Conservation (phyloP, 495 filamentous ascomycete species). For the Aspergillus kassunensis region DNA sequence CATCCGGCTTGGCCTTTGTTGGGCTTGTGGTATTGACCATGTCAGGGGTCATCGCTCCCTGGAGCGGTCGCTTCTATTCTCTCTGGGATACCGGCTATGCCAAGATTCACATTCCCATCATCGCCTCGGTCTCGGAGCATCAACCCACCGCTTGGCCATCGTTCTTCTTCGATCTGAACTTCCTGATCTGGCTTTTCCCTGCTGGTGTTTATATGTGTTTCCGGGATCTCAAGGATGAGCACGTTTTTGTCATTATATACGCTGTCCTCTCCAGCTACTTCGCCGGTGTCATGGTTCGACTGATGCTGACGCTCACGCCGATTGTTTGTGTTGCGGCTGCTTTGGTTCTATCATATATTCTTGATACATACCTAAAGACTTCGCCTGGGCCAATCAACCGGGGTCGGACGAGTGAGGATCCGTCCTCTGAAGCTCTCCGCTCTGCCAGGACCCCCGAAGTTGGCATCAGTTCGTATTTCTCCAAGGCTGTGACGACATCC, state of each 20-base stretch:
- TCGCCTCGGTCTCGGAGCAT: constrained; percentile 98
- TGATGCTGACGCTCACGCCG: constrained; percentile 97
- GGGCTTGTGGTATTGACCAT: constrained; percentile 79
- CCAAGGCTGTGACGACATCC: constrained; percentile 69
- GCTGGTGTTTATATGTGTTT: constrained; percentile 99
- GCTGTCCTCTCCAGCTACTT: constrained; percentile 95
- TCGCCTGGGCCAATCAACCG: constrained; percentile 43
- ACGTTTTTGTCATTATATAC: constrained; percentile 98
- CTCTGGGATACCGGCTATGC: constrained; percentile 99
- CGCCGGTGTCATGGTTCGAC: constrained; percentile 96
- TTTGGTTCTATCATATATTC: constrained; percentile 79
- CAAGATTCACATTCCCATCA: constrained; percentile 99
- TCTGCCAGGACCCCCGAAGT: constrained; percentile 69
- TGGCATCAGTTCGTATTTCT: constrained; percentile 77
- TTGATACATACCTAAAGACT: constrained; percentile 77
- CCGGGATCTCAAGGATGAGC: constrained; percentile 87
- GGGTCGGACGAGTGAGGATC: constrained; percentile 42
- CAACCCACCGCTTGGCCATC: constrained; percentile 99
- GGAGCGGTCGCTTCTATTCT: constrained; percentile 99
- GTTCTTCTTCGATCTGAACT: constrained; percentile 98
- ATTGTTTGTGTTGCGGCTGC: constrained; percentile 95
- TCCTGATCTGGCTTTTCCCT: constrained; percentile 98
- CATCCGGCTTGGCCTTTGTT: constrained; percentile 68
- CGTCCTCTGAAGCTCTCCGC: constrained; percentile 57
- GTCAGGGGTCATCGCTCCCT: constrained; percentile 89